Base-by-base conservation (phyloP, 2,329 filamentous ascomycete genomes). In the Pseudogymnoascus sp. region DNA sequence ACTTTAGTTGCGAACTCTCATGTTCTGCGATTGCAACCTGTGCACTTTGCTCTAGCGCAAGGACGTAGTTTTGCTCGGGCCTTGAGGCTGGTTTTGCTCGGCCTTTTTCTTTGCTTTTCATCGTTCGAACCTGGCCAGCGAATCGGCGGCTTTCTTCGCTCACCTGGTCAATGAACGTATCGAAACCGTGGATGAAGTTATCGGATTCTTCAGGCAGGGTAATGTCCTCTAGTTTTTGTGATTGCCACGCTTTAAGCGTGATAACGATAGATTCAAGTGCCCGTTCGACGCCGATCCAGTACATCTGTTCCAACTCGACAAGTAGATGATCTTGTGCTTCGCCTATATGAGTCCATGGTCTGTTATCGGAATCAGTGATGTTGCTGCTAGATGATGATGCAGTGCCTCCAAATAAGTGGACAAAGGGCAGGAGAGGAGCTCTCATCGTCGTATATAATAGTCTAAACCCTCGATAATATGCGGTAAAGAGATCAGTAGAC, bases 121-220 rank as follows among this genome's bases (percentile, higher is more conserved):
- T 38, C 35, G 6, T 38, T 38, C 35, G 35, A n/a, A 38, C 6
- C 5, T 38, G 13, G 15, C 13, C 15, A n/a, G 63, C 63, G 59
- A 76, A 74, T 13, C 69, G 67, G 2, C 71, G 68, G 3, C 72
- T 69, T 8, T 68, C 68, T 9, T 76, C 65, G 62, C 67, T 73
- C 33, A 78, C 73, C 28, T 76, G 72, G 38, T 76, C 73, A 7
- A 78, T 59, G 57, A 77, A 78, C 0, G 76, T 76, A 47, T 77
- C 75, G 60, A 73, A 78, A 8, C 76, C 76, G 63, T 77, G 70
- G 5, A 77, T 69, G 28, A 69, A 63, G 26, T 68, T 62, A 40
- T 74, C 70, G 0, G 67, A 47, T 61, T 76, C 71, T 26, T 75
- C 74, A 5, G 50, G 60, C 2, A 62, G 31, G 11, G n/a, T 10